A percentile compares a stretch with the other conserved stretches of the same genome.
Evolutionary conservation across 108 stramenopile species (phyloP).

Genomic region (Parmales sp.): DNA sequence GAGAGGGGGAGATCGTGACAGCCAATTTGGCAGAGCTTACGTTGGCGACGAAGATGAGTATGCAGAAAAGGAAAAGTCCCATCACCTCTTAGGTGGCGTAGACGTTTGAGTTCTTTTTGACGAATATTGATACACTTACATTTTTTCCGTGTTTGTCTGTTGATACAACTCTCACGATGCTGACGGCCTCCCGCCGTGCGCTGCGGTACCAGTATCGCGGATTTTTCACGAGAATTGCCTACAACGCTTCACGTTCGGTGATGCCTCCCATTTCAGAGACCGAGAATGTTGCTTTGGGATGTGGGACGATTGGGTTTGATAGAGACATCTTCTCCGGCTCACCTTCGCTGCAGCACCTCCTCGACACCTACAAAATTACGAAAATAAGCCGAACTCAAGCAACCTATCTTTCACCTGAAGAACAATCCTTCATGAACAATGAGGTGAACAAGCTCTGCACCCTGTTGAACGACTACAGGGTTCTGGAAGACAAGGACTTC

Average conservation of each 20-base stretch:
- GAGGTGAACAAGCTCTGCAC: conserved; percentile 77
- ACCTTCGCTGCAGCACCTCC: conserved; percentile 72
- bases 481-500: conserved; percentile 70
- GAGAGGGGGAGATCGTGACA: too few species aligned
- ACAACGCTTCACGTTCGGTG: conserved; percentile 22
- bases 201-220: too few species aligned
- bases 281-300: conserved; percentile 89
- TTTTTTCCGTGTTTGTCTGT: too few species aligned
- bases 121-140: too few species aligned
- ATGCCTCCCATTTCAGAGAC: conserved; percentile 90
- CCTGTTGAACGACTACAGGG: conserved; percentile 84
- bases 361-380: conserved; percentile 80
- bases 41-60: too few species aligned
- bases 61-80: too few species aligned
- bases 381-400: conserved; percentile 2
- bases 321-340: conserved; percentile 86
- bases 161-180: too few species aligned
- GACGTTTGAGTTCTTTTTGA: too few species aligned
- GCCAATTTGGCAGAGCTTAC: too few species aligned
- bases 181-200: too few species aligned
- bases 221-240: too few species aligned
- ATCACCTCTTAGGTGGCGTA: too few species aligned
- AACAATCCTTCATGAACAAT: conserved; percentile 73
- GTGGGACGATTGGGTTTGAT: conserved; percentile 95
- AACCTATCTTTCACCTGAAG: conserved; percentile 57